Evolutionary conservation across 495 filamentous ascomycete species (phyloP).

Genomic region (Xylaria bambusicola): DNA sequence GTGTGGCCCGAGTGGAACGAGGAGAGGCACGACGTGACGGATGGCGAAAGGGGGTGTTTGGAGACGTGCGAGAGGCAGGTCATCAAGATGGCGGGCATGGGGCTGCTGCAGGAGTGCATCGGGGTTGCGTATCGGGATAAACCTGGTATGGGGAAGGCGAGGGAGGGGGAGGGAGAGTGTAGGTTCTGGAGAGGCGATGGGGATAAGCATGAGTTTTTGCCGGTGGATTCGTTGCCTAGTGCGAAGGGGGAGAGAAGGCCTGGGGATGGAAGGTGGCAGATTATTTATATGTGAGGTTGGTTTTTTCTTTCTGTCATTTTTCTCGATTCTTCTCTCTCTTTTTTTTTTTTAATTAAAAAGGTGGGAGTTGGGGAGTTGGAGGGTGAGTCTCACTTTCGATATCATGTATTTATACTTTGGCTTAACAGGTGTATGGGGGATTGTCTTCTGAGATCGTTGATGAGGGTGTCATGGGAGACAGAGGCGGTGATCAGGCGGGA

Average conservation of each 20-base stretch:
- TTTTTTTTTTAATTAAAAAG: neutral
- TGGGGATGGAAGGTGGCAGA: slow-evolving; percentile 1
- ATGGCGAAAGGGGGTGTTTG: slow-evolving; percentile 14
- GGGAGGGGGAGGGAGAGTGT: slow-evolving; percentile 16
- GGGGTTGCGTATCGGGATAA: slow-evolving; percentile 24
- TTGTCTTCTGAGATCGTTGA: too few relatives aligned
- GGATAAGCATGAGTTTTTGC: slow-evolving; percentile 20
- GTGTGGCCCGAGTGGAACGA: neutral
- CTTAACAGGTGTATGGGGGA: neutral
- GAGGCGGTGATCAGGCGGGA: neutral
- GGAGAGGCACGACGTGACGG: neutral
- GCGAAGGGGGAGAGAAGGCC: neutral
- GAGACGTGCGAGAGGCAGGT: slow-evolving; percentile 26
- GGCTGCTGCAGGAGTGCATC: slow-evolving; percentile 21
- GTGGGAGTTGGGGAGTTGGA: neutral
- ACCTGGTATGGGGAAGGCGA: neutral
- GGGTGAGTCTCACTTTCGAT: neutral
- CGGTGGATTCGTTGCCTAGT: slow-evolving; percentile 19
- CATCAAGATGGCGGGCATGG: slow-evolving; percentile 9
- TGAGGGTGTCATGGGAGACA: neutral
- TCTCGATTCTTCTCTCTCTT: neutral
- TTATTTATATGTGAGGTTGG: slow-evolving; percentile 8
- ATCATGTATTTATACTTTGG: neutral
- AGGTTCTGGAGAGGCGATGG: slow-evolving; percentile 24
- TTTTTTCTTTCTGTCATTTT: neutral